A percentile compares a stretch with the other conserved stretches of the same genome.
Conservation (phyloP, 2,329 filamentous ascomycete species). For the Aspergillus piperis region DNA sequence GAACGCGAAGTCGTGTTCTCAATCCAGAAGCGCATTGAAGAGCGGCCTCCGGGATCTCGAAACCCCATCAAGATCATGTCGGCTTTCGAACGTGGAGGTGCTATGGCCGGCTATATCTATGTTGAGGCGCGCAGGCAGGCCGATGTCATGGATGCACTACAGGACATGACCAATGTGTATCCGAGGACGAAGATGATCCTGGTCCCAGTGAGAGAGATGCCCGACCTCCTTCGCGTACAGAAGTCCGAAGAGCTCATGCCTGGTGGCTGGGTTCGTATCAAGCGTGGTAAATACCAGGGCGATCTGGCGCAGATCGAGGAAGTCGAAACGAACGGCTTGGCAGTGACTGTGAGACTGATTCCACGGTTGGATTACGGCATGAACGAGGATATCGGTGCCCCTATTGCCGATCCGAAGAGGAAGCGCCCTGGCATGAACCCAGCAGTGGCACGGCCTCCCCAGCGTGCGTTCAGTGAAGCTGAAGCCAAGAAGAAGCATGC, state of each 20-base stretch:
- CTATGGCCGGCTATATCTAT: conserved; percentile 94
- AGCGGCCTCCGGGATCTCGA: conserved; percentile 70
- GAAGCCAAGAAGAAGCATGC: conserved; percentile 89
- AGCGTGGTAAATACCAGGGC: conserved; percentile 76
- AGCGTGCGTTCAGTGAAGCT: conserved; percentile 86
- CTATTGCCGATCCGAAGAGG: conserved; percentile 66
- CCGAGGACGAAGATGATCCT: conserved; percentile 82
- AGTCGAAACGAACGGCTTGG: conserved; percentile 88
- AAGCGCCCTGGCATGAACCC: conserved; percentile 65
- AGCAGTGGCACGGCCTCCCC: conserved; percentile 72
- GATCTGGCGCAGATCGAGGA: conserved; percentile 92
- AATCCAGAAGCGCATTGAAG: conserved; percentile 85
- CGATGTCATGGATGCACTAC: conserved; percentile 79
- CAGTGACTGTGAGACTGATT: conserved; percentile 83
- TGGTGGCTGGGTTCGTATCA: conserved; percentile 89
- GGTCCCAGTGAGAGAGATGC: conserved; percentile 96
- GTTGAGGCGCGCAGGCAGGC: conserved; percentile 86
- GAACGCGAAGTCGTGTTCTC: conserved; percentile 87
- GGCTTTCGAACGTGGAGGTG: conserved; percentile 84
- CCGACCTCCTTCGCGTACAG: conserved; percentile 85
- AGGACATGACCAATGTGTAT: conserved; percentile 86
- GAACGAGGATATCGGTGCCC: conserved; percentile 71
- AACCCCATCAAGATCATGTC: conserved; percentile 82
- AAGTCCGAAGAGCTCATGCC: conserved; percentile 83
- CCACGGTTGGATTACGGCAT: conserved; percentile 89